Evolutionary conservation across 1,139 yeast species (phyloP), one percentile per base, ranked within the genome.

Genomic region (Wickerhamomyces sp.): DNA sequence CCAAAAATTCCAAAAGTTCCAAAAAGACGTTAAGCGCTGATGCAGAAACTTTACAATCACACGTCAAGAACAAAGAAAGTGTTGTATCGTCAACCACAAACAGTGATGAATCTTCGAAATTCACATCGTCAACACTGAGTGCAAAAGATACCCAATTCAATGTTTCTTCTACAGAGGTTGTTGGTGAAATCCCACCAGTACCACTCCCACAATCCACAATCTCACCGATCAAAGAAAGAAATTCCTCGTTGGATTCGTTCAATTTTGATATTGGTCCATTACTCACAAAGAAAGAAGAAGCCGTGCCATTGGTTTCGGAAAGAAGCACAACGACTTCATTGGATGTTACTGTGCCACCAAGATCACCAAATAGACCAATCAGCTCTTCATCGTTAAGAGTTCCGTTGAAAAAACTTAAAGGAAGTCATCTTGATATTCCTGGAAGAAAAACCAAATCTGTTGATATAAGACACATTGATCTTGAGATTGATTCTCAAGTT

Each of bases 351-450:
- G 45, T 51, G 29, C 55, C 55, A 11, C 46, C 55, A n/a, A 45
- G 55, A 36, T 49, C 55, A 1, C 47, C 47, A 33, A 38, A 40
- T 9, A 49, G 55, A 45, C 55, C 55, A 14, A 27, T 45, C 6
- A 37, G 42, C 24, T 23, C 28, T 2, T 22, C 32, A 4, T 25
- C 24, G 11, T 14, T 28, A 4, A 32, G 21, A 3, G 5, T 28
- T 20, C 31, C 29, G 10, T 7, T 26, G 3, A 12, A 23, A 6
- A 26, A 27, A 9, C 9, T 30, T 4, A 28, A 20, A 27, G 5
- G 5, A 12, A 23, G 22, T 6, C 24, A n/a, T 3, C 17, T 6
- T 13, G 16, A 22, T 5, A 8, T 23, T 9, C 26, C 7, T 15
- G 20, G 11, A 2, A 31, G 32, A 21, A 33, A 36, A 26, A 31